Conservation (phyloP, 768 basidiomycete species). For the Russula sp. region DNA sequence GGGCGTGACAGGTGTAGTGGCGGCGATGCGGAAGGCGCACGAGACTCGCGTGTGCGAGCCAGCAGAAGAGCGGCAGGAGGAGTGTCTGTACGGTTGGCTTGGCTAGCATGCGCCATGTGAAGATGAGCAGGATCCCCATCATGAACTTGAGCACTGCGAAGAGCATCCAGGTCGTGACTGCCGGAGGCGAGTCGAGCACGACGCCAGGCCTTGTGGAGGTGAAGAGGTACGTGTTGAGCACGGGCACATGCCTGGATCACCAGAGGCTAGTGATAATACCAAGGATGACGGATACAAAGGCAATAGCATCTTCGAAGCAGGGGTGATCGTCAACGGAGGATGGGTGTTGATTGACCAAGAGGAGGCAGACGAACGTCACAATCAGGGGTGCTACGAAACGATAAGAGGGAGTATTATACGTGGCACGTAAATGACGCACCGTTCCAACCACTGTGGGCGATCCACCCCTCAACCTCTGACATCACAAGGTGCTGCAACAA, state of each 20-base stretch:
- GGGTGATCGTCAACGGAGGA: constrained; percentile 96
- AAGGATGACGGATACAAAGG: constrained; percentile 77
- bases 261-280: constrained; percentile 73
- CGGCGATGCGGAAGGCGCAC: constrained; percentile 75
- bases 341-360: constrained; percentile 83
- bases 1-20: no score
- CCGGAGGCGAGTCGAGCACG: constrained; percentile 37
- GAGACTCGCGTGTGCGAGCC: constrained; percentile 46
- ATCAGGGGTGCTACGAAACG: constrained; percentile 46
- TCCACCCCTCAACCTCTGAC: constrained; percentile 39
- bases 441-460: constrained; percentile 34
- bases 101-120: constrained; percentile 82
- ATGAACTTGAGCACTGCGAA: constrained; percentile 36
- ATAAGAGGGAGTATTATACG: constrained; percentile 1
- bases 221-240: constrained; percentile 32
- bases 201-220: constrained; percentile 51
- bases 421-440: constrained; percentile 28
- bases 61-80: constrained; percentile 81
- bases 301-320: constrained; percentile 96
- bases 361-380: constrained; percentile 55
- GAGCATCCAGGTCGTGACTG: constrained; percentile 34
- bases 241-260: constrained; percentile 41
- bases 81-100: constrained; percentile 68
- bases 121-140: constrained; percentile 72
- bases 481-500: constrained; percentile 33